Base-by-base conservation (phyloP, 2,329 filamentous ascomycete genomes). In the Fusarium haematococcum region DNA sequence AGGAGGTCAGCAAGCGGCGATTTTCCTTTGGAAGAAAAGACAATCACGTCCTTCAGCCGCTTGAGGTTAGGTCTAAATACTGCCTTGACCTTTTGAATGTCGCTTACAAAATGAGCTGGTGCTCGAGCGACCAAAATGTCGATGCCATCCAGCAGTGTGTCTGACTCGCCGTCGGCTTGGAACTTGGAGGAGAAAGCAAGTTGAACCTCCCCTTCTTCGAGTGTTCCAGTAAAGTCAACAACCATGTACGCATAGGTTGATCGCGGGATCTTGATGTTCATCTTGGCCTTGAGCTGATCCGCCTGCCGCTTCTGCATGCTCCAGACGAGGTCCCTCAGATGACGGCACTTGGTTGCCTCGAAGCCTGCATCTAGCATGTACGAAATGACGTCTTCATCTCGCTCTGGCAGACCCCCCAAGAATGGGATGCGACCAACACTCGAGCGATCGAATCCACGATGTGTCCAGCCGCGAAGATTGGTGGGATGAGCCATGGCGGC, bases 11-110 rank as follows among this genome's bases (percentile, higher is more conserved):
- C 94, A 0, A 95, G 85, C 0, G 93, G 89, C 1, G 83, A 84
- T 30, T 87, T 79, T 0, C 93, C 93, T 68, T 88, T 89, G 0
- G 85, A 86, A 0, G 94, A 87, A 74, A 98, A 98, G 0, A 98
- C 88, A 16, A 97, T 87, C 1, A 98, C 91, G 75, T 98, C 93
- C 69, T 93, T 93, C 0, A 98, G 82, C 3, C 90, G 88, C 4
- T 91, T 89, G 0, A 96, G 83, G 48, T 91, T 86, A 0, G 87
- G 86, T n/a, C 85, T 87, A 69, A 88, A 90, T 0, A 91, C 89
- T 0, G 86, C 88, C 41, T 82, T 86, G 9, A 92, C 91, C 65
- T 88, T 92, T 76, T 95, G 94, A 0, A 96, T 90, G 70, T 97
- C 94, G 32, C 91, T 94, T 0, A 87, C 85, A 25, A 92, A 89